Base-by-base conservation (phyloP, 2,329 filamentous ascomycete species). In the Stemphylium vesicarium region DNA sequence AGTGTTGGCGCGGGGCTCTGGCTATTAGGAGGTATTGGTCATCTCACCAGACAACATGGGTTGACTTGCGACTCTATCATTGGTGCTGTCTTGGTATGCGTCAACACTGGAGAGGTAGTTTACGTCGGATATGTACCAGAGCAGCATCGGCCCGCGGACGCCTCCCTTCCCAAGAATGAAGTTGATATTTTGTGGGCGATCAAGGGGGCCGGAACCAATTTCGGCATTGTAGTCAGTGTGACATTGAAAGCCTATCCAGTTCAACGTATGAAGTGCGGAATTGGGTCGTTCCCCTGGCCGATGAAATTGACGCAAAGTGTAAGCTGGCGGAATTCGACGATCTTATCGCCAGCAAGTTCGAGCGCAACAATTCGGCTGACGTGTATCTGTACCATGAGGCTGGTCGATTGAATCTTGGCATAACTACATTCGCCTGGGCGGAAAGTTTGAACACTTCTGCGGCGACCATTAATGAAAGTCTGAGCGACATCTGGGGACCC, bases 21-120 rank as follows among this genome's bases (percentile, higher is more conserved):
- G 84, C 75, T 89, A 41, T 85, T 88, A 75, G 86, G 86, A 36
- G 85, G 86, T 47, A 85, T 88, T 43, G 85, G 85, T 2, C 84
- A 87, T 59, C 73, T 86, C n/a, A 64, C 81, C 32, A 77, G 85
- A 53, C 50, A 78, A 8, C 70, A 85, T 58, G 85, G 86, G 1
- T 83, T 89, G 11, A 57, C 84, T 2, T 87, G 84, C 59, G 85
- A 88, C 59, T 68, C 80, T 39, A 82, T 88, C 40, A 68, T 87
- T n/a, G 85, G 86, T 57, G 85, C 82, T 16, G 79, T 88, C 2
- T 11, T 88, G 22, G 80, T 88, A n/a, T n/a, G n/a, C 68, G 81
- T 80, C 59, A 65, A 74, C 0, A 79, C 80, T 32, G 75, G 80
- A 26, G 53, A 80, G 36, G 44, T 84, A n/a, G 26, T 86, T 20